Evolutionary conservation across 1,284 basidiomycete genomes (phyloP).

Genomic region (Cryptococcus depauperatus): DNA sequence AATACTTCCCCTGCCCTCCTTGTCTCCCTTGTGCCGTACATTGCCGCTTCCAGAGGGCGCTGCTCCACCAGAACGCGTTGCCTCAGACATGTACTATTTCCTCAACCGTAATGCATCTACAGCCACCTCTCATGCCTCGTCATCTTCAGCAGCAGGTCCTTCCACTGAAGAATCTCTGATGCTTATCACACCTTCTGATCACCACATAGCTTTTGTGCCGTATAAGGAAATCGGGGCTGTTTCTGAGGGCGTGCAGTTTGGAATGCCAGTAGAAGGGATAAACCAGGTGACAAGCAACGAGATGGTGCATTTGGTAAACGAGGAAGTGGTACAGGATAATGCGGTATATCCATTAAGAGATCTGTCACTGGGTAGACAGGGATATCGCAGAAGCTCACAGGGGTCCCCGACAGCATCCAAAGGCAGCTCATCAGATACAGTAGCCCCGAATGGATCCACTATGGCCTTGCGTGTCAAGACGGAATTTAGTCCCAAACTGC

Average conservation of each 20-base stretch:
- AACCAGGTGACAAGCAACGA: no score
- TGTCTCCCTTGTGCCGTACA: not conserved
- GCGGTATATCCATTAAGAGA: no score
- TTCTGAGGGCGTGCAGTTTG: no score
- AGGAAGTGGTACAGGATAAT: no score
- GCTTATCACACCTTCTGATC: conserved; percentile 1
- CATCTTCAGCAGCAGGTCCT: conserved; percentile 10
- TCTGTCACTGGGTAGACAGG: no score
- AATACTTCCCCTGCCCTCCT: not conserved
- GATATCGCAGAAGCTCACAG: no score
- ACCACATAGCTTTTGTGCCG: no score
- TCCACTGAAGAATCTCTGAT: conserved; percentile 11
- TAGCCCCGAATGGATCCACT: not conserved
- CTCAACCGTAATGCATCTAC: conserved; percentile 12
- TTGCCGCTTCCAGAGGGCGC: conserved; percentile 7
- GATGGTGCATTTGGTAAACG: no score
- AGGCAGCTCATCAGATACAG: not conserved
- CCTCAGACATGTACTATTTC: conserved; percentile 1
- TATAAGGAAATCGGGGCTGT: no score
- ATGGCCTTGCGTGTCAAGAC: not conserved
- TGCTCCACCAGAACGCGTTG: conserved; percentile 1
- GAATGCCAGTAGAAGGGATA: no score
- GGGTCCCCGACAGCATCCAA: not conserved
- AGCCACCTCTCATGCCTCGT: conserved; percentile 3
- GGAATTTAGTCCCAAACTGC: not conserved